Conservation (phyloP, 176 grass and related monocot genomes). For the Tuctoria greenei region DNA sequence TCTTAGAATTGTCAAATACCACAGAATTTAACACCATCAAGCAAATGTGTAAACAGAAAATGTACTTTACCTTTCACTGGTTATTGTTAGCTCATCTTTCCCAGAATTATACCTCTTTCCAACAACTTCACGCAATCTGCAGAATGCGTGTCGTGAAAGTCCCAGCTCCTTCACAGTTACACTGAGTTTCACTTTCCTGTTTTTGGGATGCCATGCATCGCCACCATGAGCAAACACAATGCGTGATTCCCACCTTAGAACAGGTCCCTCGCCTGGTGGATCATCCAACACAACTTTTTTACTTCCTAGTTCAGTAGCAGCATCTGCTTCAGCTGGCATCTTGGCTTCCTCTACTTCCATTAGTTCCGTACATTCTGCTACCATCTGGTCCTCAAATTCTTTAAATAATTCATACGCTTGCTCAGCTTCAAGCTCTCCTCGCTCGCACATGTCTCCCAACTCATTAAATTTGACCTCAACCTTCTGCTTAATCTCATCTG, state of each 20-base stretch:
- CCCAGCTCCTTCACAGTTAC: conserved; percentile 89
- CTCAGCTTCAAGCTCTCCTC: conserved; percentile 76
- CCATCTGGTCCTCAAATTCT: conserved; percentile 88
- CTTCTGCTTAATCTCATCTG: conserved; percentile 94
- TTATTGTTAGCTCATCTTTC: conserved; percentile 87
- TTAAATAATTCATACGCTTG: conserved; percentile 88
- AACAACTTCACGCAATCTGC: conserved; percentile 76
- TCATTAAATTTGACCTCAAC: conserved; percentile 79
- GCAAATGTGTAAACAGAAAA: conserved; percentile 14
- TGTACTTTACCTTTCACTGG: conserved; percentile 73
- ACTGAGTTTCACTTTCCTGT: conserved; percentile 88
- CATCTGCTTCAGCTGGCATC: conserved; percentile 43
- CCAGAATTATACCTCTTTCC: conserved; percentile 88
- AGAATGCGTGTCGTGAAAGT: conserved; percentile 69
- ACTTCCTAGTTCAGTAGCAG: conserved; percentile 39
- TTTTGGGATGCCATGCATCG: conserved; percentile 86
- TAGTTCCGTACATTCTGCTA: conserved; percentile 52
- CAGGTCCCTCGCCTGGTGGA: conserved; percentile 82
- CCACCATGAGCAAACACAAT: conserved; percentile 86
- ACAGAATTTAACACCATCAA: conserved; percentile 13
- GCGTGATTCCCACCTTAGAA: conserved; percentile 86
- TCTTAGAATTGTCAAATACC: background rate
- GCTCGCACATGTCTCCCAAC: conserved; percentile 79
- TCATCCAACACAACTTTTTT: conserved; percentile 67
- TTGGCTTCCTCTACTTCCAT: conserved; percentile 41